phyloP scores from a whole-genome alignment of 441 rosid genomes.

The Rhodomyrtus psidioides region DNA sequence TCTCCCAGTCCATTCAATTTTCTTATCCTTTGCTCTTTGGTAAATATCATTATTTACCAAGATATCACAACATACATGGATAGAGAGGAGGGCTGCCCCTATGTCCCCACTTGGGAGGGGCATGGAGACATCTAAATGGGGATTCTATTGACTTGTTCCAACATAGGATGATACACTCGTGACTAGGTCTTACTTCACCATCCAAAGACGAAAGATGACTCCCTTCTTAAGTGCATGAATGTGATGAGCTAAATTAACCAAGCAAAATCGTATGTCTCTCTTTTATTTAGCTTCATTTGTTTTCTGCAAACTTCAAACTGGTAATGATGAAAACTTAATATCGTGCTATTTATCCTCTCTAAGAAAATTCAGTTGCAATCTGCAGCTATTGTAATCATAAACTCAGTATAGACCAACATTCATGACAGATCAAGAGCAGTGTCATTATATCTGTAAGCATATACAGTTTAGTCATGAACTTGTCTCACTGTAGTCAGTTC shows the following conservation, averaged over 20 bases:
- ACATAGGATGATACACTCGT: neutral
- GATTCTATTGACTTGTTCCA: neutral
- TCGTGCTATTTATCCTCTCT: neutral
- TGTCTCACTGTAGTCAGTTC: neutral
- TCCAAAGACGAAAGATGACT: neutral
- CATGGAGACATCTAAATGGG: neutral
- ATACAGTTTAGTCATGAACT: neutral
- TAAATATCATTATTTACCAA: neutral
- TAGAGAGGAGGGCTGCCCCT: neutral
- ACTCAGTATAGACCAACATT: neutral
- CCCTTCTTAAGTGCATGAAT: neutral
- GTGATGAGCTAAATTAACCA: neutral
- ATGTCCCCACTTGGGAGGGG: neutral
- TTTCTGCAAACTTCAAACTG: neutral
- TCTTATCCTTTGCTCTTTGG: neutral
- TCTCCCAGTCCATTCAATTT: neutral
- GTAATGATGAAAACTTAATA: neutral
- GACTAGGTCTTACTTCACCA: neutral
- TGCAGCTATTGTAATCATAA: neutral
- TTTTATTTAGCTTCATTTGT: neutral
- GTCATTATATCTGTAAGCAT: neutral
- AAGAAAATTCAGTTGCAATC: neutral
- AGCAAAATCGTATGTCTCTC: neutral
- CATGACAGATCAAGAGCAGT: neutral
- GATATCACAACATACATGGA: neutral